phyloP scores from a whole-genome alignment of 2,329 filamentous ascomycete species.

The Ampelomyces quisqualis region DNA sequence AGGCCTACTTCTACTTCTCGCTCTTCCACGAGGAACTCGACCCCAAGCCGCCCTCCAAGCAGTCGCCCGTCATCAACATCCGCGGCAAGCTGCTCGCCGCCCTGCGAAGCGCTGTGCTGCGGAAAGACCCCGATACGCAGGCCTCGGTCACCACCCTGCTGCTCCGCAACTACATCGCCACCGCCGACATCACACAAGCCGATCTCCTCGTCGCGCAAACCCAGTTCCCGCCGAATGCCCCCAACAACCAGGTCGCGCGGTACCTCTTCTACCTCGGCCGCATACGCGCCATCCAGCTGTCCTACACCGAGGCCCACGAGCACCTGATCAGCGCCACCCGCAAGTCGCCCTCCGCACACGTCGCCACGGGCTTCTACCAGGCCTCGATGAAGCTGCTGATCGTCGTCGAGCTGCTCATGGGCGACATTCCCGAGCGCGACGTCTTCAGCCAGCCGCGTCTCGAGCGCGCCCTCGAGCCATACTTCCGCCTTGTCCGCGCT shows the following conservation, averaged over 20 bases:
- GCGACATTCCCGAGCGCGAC: slow-evolving; percentile 93
- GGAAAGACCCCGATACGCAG: slow-evolving; percentile 97
- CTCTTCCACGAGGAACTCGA: slow-evolving; percentile 90
- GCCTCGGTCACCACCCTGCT: slow-evolving; percentile 92
- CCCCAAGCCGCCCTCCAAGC: slow-evolving; percentile 83
- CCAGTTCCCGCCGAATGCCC: slow-evolving; percentile 88
- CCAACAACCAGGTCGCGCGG: slow-evolving; percentile 96
- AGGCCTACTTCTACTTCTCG: slow-evolving; percentile 97
- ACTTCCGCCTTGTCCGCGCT: slow-evolving; percentile 90
- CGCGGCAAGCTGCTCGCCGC: slow-evolving; percentile 83
- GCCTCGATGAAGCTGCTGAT: slow-evolving; percentile 94
- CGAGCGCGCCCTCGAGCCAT: slow-evolving; percentile 85
- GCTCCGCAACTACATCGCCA: slow-evolving; percentile 92
- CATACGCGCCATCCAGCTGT: slow-evolving; percentile 92
- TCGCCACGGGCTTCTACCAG: slow-evolving; percentile 91
- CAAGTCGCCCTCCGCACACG: slow-evolving; percentile 87
- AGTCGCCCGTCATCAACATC: slow-evolving; percentile 82
- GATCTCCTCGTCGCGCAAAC: slow-evolving; percentile 95
- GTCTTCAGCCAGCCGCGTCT: slow-evolving; percentile 88
- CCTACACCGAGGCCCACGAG: slow-evolving; percentile 95
- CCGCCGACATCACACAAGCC: slow-evolving; percentile 94
- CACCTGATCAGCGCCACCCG: slow-evolving; percentile 90
- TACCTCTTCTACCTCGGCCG: slow-evolving; percentile 97
- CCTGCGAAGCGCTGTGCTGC: slow-evolving; percentile 89
- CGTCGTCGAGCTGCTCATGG: slow-evolving; percentile 96